phyloP scores from a whole-genome alignment of 164 flowering plant species.

The Pachysandra terminalis region DNA sequence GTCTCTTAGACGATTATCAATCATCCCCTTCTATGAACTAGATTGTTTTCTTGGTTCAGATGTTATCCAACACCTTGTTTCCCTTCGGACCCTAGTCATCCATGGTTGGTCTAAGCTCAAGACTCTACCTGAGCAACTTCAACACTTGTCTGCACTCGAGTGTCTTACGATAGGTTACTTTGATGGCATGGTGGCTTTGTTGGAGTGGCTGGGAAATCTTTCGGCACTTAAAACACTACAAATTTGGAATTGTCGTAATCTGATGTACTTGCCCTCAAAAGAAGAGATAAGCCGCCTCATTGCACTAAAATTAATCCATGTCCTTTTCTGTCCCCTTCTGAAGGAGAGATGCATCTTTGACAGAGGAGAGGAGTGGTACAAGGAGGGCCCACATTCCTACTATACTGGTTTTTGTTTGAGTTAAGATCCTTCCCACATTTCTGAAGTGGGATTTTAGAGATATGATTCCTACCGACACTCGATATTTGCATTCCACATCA shows the following conservation, averaged over 20 bases:
- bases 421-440: no score
- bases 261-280: conserved; percentile 3
- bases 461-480: no score
- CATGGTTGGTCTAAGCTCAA: neutral
- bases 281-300: conserved; percentile 3
- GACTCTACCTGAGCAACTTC: no score
- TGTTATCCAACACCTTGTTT: neutral
- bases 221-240: neutral
- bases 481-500: no score
- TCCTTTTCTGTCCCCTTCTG: neutral
- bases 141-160: neutral
- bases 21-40: neutral
- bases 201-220: no score
- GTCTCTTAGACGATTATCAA: neutral
- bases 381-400: conserved; percentile 8
- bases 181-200: neutral
- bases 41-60: neutral
- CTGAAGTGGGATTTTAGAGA: no score
- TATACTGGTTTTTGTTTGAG: no score
- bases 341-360: neutral
- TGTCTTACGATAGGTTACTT: fast-evolving
- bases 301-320: neutral
- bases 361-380: neutral
- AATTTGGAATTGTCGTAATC: neutral
- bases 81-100: neutral